These are phyloP conservation scores for Trametes meyenii DNA, from an alignment of 768 basidiomycete genomes.

Conservation along the genomic window DNA sequence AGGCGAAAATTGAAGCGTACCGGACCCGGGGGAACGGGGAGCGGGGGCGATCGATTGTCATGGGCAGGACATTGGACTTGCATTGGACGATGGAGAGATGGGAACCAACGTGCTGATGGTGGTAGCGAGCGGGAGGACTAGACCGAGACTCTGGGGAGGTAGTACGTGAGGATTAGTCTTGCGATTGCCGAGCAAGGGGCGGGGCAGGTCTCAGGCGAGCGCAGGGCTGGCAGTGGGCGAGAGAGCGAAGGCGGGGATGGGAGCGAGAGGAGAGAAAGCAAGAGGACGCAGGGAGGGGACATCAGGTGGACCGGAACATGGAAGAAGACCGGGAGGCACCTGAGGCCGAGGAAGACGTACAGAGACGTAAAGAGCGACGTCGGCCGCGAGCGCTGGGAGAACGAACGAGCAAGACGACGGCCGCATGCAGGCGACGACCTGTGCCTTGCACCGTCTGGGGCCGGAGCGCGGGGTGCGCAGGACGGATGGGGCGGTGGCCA, in stretches of 20 bases:
- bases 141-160: neutral
- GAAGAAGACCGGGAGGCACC: slow-evolving; percentile 1
- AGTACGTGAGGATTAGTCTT: slow-evolving; percentile 10
- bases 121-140: neutral
- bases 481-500: neutral
- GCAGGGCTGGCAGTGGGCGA: no score
- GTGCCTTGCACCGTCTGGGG: no score
- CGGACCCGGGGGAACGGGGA: neutral
- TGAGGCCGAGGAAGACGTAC: slow-evolving; percentile 9
- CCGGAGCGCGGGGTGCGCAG: no score
- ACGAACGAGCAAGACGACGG: no score
- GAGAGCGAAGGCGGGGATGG: neutral
- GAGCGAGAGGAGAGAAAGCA: neutral
- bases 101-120: slow-evolving; percentile 14
- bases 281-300: neutral
- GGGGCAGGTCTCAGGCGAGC: slow-evolving; percentile 2
- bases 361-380: slow-evolving; percentile 14
- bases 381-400: neutral
- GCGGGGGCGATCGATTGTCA: neutral
- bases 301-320: slow-evolving; percentile 11
- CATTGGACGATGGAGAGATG: slow-evolving; percentile 7
- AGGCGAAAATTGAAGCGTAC: slow-evolving; percentile 1
- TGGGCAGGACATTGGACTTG: neutral
- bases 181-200: slow-evolving; percentile 16
- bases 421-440: no score